Conservation (phyloP, 2,329 filamentous ascomycete species). For the Phaeomoniella chlamydospora region DNA sequence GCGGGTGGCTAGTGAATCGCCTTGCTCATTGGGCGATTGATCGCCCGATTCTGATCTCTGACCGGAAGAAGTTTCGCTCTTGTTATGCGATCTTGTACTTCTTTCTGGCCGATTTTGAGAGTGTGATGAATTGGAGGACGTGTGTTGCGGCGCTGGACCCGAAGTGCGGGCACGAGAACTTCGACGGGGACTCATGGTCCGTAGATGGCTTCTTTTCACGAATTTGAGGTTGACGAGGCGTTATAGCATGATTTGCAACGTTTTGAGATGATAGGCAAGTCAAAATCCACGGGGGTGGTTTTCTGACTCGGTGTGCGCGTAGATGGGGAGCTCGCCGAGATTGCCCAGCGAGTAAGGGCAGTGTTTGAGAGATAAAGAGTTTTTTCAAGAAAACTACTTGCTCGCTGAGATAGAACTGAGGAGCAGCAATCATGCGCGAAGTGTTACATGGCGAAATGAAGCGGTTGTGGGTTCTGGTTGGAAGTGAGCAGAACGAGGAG, state of each 20-base stretch:
- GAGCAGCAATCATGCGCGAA: background rate
- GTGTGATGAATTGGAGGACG: constrained; percentile 55
- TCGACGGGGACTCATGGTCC: constrained; percentile 58
- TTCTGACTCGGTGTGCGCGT: background rate
- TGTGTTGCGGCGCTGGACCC: constrained; percentile 57
- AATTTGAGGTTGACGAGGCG: background rate
- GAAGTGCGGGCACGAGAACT: constrained; percentile 79
- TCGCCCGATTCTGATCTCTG: constrained; percentile 36
- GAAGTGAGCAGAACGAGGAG: background rate
- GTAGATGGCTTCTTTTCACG: constrained; percentile 1
- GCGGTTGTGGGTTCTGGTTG: background rate
- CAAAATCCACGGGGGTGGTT: background rate
- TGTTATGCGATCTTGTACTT: constrained; percentile 56
- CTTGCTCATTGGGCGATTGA: constrained; percentile 33
- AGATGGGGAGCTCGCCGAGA: background rate
- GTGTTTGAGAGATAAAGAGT: background rate
- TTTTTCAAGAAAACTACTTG: background rate
- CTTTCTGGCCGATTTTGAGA: constrained; percentile 65
- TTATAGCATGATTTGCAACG: background rate
- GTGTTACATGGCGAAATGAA: background rate
- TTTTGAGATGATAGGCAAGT: background rate
- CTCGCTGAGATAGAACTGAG: background rate
- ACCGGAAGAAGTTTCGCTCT: constrained; percentile 59
- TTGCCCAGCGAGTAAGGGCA: background rate
- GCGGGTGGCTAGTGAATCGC: constrained; percentile 55